Conservation (phyloP, 2,329 filamentous ascomycete genomes). For the Claviceps quebecensis region DNA sequence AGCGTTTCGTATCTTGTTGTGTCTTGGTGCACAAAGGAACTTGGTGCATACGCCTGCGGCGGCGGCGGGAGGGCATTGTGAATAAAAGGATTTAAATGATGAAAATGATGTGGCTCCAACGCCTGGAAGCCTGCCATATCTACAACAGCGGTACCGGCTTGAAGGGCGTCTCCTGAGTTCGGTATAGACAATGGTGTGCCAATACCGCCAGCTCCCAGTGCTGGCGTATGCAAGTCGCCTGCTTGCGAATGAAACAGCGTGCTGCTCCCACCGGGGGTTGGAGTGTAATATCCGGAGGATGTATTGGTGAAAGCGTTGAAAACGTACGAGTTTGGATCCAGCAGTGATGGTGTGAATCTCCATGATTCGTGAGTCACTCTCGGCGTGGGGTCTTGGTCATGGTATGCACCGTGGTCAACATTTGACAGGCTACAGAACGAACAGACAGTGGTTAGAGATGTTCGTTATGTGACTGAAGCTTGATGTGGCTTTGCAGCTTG, state of each 20-base stretch:
- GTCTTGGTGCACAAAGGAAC: slow-evolving; percentile 68
- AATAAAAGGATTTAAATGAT: slow-evolving; percentile 58
- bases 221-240: slow-evolving; percentile 76
- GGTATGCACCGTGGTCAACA: slow-evolving; percentile 24
- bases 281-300: slow-evolving; percentile 72
- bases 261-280: slow-evolving; percentile 68
- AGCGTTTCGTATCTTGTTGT: slow-evolving; percentile 67
- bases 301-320: slow-evolving; percentile 72
- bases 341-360: slow-evolving; percentile 75
- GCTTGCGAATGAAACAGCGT: slow-evolving; percentile 72
- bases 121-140: slow-evolving; percentile 57
- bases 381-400: slow-evolving; percentile 70
- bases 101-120: slow-evolving; percentile 45
- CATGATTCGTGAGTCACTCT: slow-evolving; percentile 68
- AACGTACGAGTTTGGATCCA: slow-evolving; percentile 72
- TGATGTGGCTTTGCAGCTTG: background rate
- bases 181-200: slow-evolving; percentile 72
- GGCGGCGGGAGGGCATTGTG: slow-evolving; percentile 39
- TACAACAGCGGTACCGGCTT: slow-evolving; percentile 42
- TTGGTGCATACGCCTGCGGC: slow-evolving; percentile 55
- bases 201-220: slow-evolving; percentile 58
- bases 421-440: slow-evolving; percentile 9
- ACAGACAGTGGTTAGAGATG: background rate
- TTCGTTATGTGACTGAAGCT: background rate
- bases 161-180: slow-evolving; percentile 50